phyloP scores from a whole-genome alignment of 768 basidiomycete genomes.

The Tylopilus cervinicoccineus region DNA sequence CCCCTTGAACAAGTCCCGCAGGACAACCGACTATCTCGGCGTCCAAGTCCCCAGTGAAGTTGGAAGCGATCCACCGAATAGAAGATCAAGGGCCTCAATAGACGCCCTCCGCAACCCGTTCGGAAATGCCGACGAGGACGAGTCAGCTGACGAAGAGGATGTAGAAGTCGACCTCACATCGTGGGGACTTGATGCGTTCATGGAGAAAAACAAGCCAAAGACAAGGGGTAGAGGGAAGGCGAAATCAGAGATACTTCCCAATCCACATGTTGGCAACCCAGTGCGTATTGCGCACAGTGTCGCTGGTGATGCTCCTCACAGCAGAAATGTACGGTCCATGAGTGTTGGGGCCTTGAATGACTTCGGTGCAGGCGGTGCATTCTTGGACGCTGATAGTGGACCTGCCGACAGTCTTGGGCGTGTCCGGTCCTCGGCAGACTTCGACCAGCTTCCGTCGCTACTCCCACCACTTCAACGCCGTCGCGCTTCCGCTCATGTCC shows the following conservation, averaged over 20 bases:
- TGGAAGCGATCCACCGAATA: conserved; percentile 46
- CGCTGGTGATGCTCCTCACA: conserved; percentile 36
- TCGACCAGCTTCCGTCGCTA: conserved; percentile 42
- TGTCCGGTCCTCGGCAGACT: conserved; percentile 58
- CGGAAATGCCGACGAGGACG: conserved; percentile 55
- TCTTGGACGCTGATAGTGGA: conserved; percentile 37
- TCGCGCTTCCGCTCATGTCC: conserved; percentile 47
- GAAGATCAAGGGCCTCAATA: conserved; percentile 54
- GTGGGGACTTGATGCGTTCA: conserved; percentile 79
- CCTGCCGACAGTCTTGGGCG: conserved; percentile 36
- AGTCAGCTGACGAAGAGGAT: conserved; percentile 44
- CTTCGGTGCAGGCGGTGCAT: conserved; percentile 45
- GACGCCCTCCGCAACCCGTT: conserved; percentile 74
- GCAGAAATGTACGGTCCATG: conserved; percentile 53
- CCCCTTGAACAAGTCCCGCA: conserved; percentile 47
- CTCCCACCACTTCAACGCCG: conserved; percentile 43
- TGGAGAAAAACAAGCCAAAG: conserved; percentile 60
- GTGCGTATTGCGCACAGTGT: conserved; percentile 42
- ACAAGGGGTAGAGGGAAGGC: conserved; percentile 37
- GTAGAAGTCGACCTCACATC: conserved; percentile 78
- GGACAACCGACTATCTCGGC: conserved; percentile 62
- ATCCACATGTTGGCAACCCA: conserved; percentile 37
- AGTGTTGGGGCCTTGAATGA: conserved; percentile 64
- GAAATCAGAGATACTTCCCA: conserved; percentile 40
- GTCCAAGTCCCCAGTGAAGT: conserved; percentile 63